Base-by-base conservation (phyloP, 2,329 filamentous ascomycete species). In the Fusarium sp. region DNA sequence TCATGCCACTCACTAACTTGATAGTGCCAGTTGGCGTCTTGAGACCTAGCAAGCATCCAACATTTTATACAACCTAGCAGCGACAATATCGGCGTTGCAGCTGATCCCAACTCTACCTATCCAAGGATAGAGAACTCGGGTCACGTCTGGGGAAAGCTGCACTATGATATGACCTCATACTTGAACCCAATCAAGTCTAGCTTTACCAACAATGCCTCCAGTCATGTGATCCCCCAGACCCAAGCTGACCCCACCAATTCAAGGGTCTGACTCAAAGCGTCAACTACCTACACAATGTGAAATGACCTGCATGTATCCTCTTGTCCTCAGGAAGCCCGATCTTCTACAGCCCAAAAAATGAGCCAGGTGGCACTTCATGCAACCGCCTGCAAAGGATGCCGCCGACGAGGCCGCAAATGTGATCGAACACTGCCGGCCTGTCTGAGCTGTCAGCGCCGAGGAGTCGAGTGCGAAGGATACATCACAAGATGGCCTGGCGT, bases 401-500 rank as follows among this genome's bases (percentile, higher is more conserved):
- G 47, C 5, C 68, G 64, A 5, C 47, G 29, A 1, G 59, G 35
- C 3, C 25, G 25, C 1, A 71, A 35, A 57, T 64, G 69, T 9
- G 59, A 58, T 22, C 64, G 63, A 9, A 63, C 63, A 1, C 7
- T 67, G 9, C 63, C 68, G 0, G 13, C 35, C 0, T 71, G 69
- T 14, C 27, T 70, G 9, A 62, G 42, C 20, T 70, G 62, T 31
- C 38, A 60, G 56, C 65, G 50, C 16, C n/a, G 68, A 45, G 50
- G 50, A 5, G 16, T 40, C 1, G 2, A 22, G 6, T 71, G 69
- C 20, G 67, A 71, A 22, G 68, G 66, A 6, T 71, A 70, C 7
- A 22, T 70, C 11, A 70, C 66, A 2, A 66, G 50, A 38, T 70
- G 62, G 67, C 62, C 63, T 14, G 62, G 57, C 5, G 67, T 71